Evolutionary conservation across 306 rosid genomes (phyloP).

Genomic region (Fragaria ananassa): DNA sequence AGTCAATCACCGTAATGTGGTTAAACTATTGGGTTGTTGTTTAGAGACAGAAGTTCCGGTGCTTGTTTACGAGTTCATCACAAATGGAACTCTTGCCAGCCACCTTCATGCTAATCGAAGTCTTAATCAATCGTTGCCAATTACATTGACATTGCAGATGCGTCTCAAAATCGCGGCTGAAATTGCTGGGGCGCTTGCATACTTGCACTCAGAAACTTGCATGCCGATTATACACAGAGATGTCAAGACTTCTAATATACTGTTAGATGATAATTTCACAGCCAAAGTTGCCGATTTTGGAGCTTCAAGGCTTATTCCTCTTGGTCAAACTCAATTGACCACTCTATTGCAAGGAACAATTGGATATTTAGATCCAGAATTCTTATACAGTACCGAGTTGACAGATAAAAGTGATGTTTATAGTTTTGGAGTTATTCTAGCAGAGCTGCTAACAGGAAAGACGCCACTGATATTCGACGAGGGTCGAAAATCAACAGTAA

Average conservation of each 20-base stretch:
- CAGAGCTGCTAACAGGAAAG: conserved; percentile 20
- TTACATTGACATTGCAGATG: conserved; percentile 11
- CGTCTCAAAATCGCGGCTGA: conserved; percentile 31
- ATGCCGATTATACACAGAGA: conserved; percentile 33
- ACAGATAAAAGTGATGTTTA: conserved; percentile 19
- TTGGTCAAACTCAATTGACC: conserved; percentile 28
- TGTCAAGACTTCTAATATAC: conserved; percentile 24
- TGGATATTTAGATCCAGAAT: conserved; percentile 26
- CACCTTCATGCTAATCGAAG: not conserved
- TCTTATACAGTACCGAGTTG: conserved; percentile 13
- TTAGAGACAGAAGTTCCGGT: conserved; percentile 28
- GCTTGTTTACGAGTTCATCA: conserved; percentile 23
- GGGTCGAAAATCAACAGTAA: not conserved
- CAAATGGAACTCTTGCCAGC: conserved; percentile 24
- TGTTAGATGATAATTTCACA: conserved; percentile 11
- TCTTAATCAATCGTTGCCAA: not conserved
- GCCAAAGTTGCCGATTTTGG: conserved; percentile 29
- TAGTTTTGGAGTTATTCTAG: conserved; percentile 21
- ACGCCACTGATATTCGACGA: conserved; percentile 5
- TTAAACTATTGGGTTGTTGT: conserved; percentile 26
- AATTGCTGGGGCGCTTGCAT: conserved; percentile 19
- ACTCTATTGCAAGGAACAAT: conserved; percentile 29
- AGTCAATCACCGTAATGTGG: conserved; percentile 29
- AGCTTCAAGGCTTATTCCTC: conserved; percentile 30
- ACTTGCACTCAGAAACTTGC: conserved; percentile 24